Base-by-base conservation (phyloP, 768 basidiomycete species). In the Rhizopogon vulgaris region DNA sequence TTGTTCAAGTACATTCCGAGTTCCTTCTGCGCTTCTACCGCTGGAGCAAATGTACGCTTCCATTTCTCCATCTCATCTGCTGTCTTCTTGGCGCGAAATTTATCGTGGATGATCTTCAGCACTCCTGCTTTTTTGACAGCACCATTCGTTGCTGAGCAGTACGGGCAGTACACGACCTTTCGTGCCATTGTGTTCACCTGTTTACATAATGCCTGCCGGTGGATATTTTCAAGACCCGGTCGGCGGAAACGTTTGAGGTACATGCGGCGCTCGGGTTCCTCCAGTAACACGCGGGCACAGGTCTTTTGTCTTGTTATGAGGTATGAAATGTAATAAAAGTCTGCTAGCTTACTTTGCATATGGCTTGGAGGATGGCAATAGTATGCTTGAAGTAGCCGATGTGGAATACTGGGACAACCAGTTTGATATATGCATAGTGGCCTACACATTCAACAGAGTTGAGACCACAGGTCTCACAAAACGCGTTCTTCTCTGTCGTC, bases 331-430 rank as follows among this genome's bases (percentile, higher is more conserved):
- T 4, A 4, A 18, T 12, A 48, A 4, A 24, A 38, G 11, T 41
- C 27, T 22, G 7, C 4, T 17, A 11, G 38, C 51, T 8, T 46
- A 93, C 94, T 74, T 99, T 99, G 80, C 96, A 99, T 58, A 98
- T 94, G 59, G 89, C 88, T 64, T 98, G 96, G 1, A 98, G 78
- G 57, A 98, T 87, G 24, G 81, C 80, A 53, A 98, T 92, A 15
- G 88, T 91, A 59, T 97, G 94, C 66, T 94, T 90, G 75, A 99
- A 98, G 70, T 92, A 99, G 6, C 96, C 96, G 52, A 98, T 92
- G 66, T 99, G 96, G 68, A 98, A 99, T 17, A 98, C 94, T 0
- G 96, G 96, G 17, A 99, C 84, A 30, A 87, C 84, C 39, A 99
- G 79, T 69, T 96, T 97, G 73, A 99, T 97, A 71, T 98, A 98